Conservation (phyloP, 2,329 filamentous ascomycete genomes). For the Fusarium tjaetaba region DNA sequence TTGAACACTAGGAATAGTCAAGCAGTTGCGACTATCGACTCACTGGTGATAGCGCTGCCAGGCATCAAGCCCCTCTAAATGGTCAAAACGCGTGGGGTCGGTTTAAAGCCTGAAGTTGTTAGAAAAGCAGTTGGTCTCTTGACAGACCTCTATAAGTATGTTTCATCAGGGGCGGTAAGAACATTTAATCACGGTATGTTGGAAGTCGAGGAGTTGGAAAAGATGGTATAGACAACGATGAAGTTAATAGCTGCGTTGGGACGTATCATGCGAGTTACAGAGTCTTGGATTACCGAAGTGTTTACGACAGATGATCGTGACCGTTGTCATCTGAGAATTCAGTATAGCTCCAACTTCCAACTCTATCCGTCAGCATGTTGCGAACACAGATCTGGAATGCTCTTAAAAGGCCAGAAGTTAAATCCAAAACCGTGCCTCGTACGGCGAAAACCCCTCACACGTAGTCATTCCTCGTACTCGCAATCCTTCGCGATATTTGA, state of each 20-base stretch:
- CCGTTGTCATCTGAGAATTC: neutral
- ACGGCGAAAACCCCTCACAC: neutral
- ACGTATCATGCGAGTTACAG: neutral
- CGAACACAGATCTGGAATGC: neutral
- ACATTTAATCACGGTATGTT: too few species aligned
- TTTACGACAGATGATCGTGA: neutral
- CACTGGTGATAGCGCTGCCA: neutral
- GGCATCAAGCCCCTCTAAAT: too few species aligned
- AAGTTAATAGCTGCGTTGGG: accelerated
- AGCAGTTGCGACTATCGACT: neutral
- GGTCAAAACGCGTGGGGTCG: too few species aligned
- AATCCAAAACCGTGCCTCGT: accelerated
- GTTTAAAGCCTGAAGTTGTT: neutral
- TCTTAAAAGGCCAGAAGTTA: neutral
- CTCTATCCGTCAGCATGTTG: too few species aligned
- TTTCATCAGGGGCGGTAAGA: too few species aligned
- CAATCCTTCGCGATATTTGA: neutral
- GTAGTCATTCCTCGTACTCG: neutral
- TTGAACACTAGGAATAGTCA: accelerated
- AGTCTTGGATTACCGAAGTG: neutral
- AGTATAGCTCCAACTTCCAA: neutral
- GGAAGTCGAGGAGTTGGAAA: neutral
- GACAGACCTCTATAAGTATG: too few species aligned
- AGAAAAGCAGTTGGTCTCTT: too few species aligned
- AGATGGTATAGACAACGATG: neutral